These are phyloP conservation scores for Xylaria hypoxylon DNA, from an alignment of 2,329 filamentous ascomycete species.

Conservation along the genomic window DNA sequence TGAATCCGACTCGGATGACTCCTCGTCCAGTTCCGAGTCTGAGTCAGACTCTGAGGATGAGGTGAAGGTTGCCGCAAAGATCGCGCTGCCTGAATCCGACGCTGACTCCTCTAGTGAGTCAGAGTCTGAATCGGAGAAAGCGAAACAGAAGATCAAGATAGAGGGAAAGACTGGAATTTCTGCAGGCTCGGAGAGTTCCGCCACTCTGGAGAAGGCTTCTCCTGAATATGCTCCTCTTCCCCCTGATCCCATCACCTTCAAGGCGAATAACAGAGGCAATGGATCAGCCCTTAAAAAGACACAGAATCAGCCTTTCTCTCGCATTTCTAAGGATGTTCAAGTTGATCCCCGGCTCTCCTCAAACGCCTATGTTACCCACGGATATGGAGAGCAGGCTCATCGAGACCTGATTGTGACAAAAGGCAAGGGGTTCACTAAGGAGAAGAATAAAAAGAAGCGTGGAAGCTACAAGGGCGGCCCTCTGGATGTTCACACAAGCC, in stretches of 20 bases:
- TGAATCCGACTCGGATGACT: constrained; percentile 52
- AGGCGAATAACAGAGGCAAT: constrained; percentile 54
- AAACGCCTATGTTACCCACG: constrained; percentile 85
- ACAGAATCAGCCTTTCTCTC: constrained; percentile 78
- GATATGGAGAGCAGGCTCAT: constrained; percentile 89
- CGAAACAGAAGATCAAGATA: constrained; percentile 48
- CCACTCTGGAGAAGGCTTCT: constrained; percentile 65
- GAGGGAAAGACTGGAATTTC: constrained; percentile 45
- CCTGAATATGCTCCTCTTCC: constrained; percentile 66
- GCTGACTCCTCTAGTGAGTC: constrained; percentile 54
- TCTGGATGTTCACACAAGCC: constrained; percentile 84
- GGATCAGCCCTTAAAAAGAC: constrained; percentile 58
- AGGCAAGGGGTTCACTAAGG: constrained; percentile 98
- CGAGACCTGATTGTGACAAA: constrained; percentile 89
- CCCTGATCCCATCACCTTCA: constrained; percentile 60
- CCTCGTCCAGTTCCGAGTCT: constrained; percentile 44
- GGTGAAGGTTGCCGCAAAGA: constrained; percentile 51
- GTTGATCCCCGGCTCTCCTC: constrained; percentile 78
- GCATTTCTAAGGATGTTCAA: constrained; percentile 74
- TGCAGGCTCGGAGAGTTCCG: constrained; percentile 55
- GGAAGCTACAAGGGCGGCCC: constrained; percentile 90
- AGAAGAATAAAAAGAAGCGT: constrained; percentile 98
- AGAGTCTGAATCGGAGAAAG: constrained; percentile 53
- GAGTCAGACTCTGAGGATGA: constrained; percentile 51
- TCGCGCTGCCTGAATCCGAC: constrained; percentile 59